Evolutionary conservation across 192 early-diverging fungal genomes (phyloP).

Genomic region (Coemansia sp.): DNA sequence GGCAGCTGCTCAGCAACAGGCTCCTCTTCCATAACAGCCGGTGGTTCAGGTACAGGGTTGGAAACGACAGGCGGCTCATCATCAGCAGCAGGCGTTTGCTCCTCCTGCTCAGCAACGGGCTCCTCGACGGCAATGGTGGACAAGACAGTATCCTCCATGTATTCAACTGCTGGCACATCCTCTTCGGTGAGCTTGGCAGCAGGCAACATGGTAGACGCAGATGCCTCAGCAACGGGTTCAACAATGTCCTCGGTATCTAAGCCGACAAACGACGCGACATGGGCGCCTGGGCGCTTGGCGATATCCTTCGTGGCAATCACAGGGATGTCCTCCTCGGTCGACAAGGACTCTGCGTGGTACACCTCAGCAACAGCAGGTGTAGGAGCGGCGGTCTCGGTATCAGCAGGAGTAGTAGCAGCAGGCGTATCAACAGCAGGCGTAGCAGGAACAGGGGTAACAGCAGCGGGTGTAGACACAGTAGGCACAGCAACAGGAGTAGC

Average conservation of each 20-base stretch:
- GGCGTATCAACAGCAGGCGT: not conserved
- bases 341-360: not conserved
- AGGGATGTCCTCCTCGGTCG: not conserved
- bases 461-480: not conserved
- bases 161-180: not conserved
- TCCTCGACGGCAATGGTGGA: not conserved
- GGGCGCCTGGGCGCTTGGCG: not conserved
- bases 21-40: not conserved
- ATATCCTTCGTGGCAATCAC: not conserved
- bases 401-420: not conserved
- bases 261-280: constrained; percentile 1
- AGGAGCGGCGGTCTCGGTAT: not conserved
- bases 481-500: not conserved
- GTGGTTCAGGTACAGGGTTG: not conserved
- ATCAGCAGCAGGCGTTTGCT: not conserved
- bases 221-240: not conserved
- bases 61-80: not conserved
- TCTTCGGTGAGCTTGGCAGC: not conserved
- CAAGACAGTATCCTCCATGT: not conserved
- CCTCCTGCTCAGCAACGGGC: constrained; percentile 2
- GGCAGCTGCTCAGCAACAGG: not conserved
- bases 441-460: too few relatives aligned
- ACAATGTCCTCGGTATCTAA: not conserved
- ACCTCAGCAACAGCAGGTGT: not conserved
- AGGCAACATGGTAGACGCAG: not conserved